Evolutionary conservation across 108 stramenopile species (phyloP), one percentile per base, ranked within the genome.

Genomic region (Skeletonema potamos): DNA sequence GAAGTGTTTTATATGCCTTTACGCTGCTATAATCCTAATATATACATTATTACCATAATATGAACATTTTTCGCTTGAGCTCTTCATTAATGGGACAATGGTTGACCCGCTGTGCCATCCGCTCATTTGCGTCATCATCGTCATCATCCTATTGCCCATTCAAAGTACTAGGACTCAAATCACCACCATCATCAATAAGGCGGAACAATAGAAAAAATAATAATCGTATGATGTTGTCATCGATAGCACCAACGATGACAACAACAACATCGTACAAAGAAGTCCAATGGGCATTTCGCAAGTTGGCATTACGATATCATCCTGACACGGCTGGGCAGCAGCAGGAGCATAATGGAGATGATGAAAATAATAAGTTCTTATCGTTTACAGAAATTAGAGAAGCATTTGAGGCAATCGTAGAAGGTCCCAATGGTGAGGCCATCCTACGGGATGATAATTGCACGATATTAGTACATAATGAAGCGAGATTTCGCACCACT

Each of bases 341-440:
- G 39, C 39, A 41, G 10, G 22, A 27, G 10, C 36, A 41, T 13
- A 13, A 41, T 7, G 58, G 26, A 39, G 34, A 57, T 55, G 33
- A 18, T 37, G 27, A 20, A 0, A 2, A 57, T 3, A 60, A 28
- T 32, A 39, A 43, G 28, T 18, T 17, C 15, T 20, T 28, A 12
- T 37, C 59, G 36, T 76, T 76, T 46, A 46, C 48, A 34, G 51
- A 61, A 3, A 64, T 76, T 20, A 68, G 60, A 57, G 55, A 69
- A 33, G 75, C 75, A 32, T 76, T 76, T 58, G 67, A 76, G 24
- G 48, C 75, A 41, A 76, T 76, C 9, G 54, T 54, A 6, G 75
- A 76, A 33, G 75, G 75, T 29, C 56, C 67, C 2, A 51, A 33
- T 54, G 75, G 75, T 1, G 57, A 63, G 27, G 75, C 75, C 6